Evolutionary conservation across 495 filamentous ascomycete genomes (phyloP).

Genomic region (Astrothelium macrocarpum): DNA sequence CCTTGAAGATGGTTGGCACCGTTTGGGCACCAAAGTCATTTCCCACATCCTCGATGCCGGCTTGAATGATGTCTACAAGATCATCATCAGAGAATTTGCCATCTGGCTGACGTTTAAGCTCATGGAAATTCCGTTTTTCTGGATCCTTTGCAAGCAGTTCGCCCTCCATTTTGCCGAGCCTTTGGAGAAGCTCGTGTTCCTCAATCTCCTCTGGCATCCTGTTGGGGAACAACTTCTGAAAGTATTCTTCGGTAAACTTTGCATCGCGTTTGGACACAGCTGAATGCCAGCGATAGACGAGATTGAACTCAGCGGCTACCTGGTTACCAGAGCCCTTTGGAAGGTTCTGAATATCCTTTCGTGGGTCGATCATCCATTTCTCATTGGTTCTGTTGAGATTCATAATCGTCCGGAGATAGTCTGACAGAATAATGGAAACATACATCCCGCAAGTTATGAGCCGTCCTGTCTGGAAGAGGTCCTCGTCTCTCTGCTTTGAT

Average conservation of each 20-base stretch:
- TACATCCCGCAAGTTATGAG: constrained; percentile 35
- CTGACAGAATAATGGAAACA: constrained; percentile 34
- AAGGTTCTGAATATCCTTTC: constrained; percentile 31
- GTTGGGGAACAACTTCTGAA: constrained; percentile 33
- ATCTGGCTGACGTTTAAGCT: constrained; percentile 38
- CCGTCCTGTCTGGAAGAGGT: constrained; percentile 35
- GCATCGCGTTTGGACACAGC: constrained; percentile 53
- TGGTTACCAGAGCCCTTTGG: constrained; percentile 50
- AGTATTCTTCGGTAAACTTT: constrained; percentile 54
- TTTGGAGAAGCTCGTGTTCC: constrained; percentile 6
- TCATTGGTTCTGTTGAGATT: constrained; percentile 33
- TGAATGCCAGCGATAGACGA: constrained; percentile 66
- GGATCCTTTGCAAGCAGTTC: constrained; percentile 25
- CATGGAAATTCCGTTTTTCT: constrained; percentile 45
- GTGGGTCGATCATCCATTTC: constrained; percentile 33
- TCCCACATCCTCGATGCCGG: constrained; percentile 41
- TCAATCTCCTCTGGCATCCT: constrained; percentile 17
- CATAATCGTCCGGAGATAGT: constrained; percentile 37
- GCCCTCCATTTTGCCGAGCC: constrained; percentile 25
- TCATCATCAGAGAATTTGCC: constrained; percentile 55
- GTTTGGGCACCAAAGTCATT: constrained; percentile 60
- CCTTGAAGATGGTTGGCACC: constrained; percentile 61
- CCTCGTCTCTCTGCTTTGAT: constrained; percentile 29
- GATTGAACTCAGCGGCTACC: constrained; percentile 62
- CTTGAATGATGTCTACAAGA: constrained; percentile 50